A percentile compares a stretch with the other conserved stretches of the same genome.
Conservation (phyloP, 441 rosid genomes). For the Erysimum cheiri region DNA sequence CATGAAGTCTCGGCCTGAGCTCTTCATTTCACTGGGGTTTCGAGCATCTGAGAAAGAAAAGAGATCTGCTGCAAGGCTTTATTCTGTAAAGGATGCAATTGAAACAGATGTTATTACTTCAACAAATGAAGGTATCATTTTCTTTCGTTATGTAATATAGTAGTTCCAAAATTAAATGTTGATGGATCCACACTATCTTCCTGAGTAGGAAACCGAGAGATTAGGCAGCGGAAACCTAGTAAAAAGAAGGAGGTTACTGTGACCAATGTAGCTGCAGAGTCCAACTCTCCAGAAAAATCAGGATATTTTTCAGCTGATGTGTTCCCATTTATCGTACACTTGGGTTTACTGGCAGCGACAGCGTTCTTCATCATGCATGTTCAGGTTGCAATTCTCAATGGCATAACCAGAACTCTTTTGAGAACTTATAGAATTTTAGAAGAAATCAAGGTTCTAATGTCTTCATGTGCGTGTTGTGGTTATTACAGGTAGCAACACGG, state of each 20-base stretch:
- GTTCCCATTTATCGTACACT: conserved; percentile 72
- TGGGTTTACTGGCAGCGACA: conserved; percentile 75
- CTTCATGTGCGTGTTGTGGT: conserved; percentile 23
- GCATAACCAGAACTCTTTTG: not conserved
- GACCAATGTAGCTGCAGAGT: conserved; percentile 36
- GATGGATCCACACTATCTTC: conserved; percentile 28
- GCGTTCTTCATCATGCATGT: conserved; percentile 90
- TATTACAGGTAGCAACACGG: conserved; percentile 81
- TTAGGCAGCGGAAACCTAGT: conserved; percentile 62
- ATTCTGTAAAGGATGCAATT: conserved; percentile 40
- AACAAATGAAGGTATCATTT: conserved; percentile 51
- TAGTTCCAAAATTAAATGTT: not conserved
- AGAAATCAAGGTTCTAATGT: not conserved
- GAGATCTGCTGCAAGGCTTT: conserved; percentile 44
- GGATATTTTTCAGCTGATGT: conserved; percentile 57
- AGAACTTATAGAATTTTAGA: not conserved
- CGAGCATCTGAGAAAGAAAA: conserved; percentile 57
- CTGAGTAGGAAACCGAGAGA: conserved; percentile 53
- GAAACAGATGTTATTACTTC: conserved; percentile 40
- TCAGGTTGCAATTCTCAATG: conserved; percentile 61
- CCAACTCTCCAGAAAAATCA: conserved; percentile 39
- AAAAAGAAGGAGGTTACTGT: conserved; percentile 37
- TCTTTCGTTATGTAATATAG: not conserved
- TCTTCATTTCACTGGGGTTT: conserved; percentile 69
- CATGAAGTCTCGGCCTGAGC: conserved; percentile 56